Evolutionary conservation across 345 rosid species (phyloP), one percentile per base, ranked within the genome.

Genomic region (Carallia pectinifolia): DNA sequence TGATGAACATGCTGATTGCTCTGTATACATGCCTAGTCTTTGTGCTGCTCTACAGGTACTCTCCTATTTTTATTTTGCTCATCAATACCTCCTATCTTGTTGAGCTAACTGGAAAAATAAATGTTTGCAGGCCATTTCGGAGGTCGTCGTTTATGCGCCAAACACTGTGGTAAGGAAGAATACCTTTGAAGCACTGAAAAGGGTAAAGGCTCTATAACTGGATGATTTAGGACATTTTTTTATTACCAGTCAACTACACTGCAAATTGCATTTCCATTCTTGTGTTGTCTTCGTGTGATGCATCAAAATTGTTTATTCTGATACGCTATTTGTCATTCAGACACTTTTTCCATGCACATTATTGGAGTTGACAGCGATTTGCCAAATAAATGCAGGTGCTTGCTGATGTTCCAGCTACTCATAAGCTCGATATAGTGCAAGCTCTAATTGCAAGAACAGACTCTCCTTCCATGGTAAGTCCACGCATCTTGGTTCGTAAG

Each of bases 401-500:
- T 54, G 89, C 88, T 79, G 94, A 92, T 80, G 76, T 83, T 79
- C 97, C 99, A 71, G 63, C 67, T 74, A 58, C 89, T 71, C 79
- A 81, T 78, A 87, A 87, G 76, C 72, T 72, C 62, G 88, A 90
- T 74, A 69, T 92, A 68, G 65, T 92, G 58, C 82, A 81, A 76
- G 89, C 93, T 58, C 71, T 89, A 78, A 79, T 95, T 68, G 76
- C 70, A 52, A 82, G 82, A 62, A 77, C 84, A 55, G 74, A 79
- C 66, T 90, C 96, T 61, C 76, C 99, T 60, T 84, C 99, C 50
- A 89, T 95, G 99, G 99, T 95, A 86, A 81, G 76, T 66, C 47
- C 53, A 23, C 68, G 48, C 36, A 65, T 40, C 31, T 52, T 50
- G 50, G 39, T 67, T 62, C 62, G 9, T 53, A 33, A 55, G n/a